A percentile compares a stretch with the other conserved stretches of the same genome.
These are phyloP conservation scores for Helianthus annuus DNA, from an alignment of 129 eudicot genomes.

Conservation along the genomic window HanXRQr2.0-SUNRISE NC_035439.2:45222617-45223116, in stretches of 20 bases:
- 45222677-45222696: constrained; percentile 31
- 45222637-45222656: constrained; percentile 14
- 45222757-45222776: constrained; percentile 37
- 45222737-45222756: constrained; percentile 34
- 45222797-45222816: constrained; percentile 49
- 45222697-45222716: background rate
- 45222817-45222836: constrained; percentile 53
- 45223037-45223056: constrained; percentile 58
- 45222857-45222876: constrained; percentile 55
- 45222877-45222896: constrained; percentile 48
- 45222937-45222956: constrained; percentile 62
- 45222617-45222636: constrained; percentile 23
- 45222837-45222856: constrained; percentile 41
- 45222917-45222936: constrained; percentile 59
- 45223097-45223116: constrained; percentile 63
- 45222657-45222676: constrained; percentile 38
- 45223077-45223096: constrained; percentile 41
- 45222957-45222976: constrained; percentile 37
- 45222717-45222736: background rate
- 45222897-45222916: constrained; percentile 51
- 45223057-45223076: constrained; percentile 39
- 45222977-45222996: constrained; percentile 38
- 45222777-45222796: constrained; percentile 44
- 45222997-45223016: constrained; percentile 46
- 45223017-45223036: constrained; percentile 43